Evolutionary conservation across 73 alveolate genomes (phyloP), one percentile per base, ranked within the genome.

Genomic region (Tetrahymena thermophila): DNA sequence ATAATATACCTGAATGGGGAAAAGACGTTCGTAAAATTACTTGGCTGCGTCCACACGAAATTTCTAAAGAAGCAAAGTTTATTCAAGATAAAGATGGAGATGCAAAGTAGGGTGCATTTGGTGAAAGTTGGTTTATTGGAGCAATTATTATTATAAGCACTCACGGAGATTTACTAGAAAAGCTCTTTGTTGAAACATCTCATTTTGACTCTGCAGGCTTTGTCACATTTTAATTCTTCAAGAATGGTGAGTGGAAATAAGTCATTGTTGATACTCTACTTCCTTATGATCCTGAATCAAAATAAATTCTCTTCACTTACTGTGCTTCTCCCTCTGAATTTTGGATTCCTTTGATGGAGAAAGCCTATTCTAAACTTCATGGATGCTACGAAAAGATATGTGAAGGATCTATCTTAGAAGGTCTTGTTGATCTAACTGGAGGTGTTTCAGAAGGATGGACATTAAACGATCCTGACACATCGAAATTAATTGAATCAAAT

Each of bases 301-400:
- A 98, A 95, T 96, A 99, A 17, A 98, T 98, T 10, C 97, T 98
- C 21, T 98, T 97, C 84, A 98, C 98, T 9, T 98, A 98, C 85
- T 98, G 99, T 94, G 99, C 98, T 44, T 99, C 99, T 95, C 99
- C 99, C 19, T 98, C 98, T 94, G 99, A 99, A 94, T 98, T 98
- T 97, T 99, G 99, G 99, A 98, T 99, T 94, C 99, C 99, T 13
- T 96, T 99, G 34, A 97, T 99, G 97, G 99, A 99, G 95, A 99
- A 99, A 95, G 99, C 99, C 7, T 99, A 99, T 96, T 99, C 99
- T 28, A 99, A 99, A 96, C 98, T 98, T 40, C 99, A 98, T 96
- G 99, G 99, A 95, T 96, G 98, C 94, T 99, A 98, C 96, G 99
- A 98, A 84, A 98, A 97, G 11, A 97, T 99, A 71, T 97, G 99